These are phyloP conservation scores for Saccharum hybrid DNA, from an alignment of 202 grass and related monocot species.

Conservation along the genomic window DNA sequence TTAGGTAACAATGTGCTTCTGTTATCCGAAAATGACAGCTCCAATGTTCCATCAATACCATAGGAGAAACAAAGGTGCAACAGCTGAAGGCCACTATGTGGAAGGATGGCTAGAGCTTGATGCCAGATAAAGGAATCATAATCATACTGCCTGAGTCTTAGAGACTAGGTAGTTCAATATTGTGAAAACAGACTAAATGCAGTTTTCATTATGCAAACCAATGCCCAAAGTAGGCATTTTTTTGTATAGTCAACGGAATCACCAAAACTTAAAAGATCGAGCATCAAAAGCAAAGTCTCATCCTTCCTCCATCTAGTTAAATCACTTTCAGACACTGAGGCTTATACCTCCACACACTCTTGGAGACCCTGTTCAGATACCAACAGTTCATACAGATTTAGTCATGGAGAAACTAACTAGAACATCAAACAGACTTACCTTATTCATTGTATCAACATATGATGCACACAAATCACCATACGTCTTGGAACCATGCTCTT, in stretches of 20 bases:
- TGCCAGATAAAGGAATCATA: constrained; percentile 21
- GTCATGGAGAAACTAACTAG: constrained; percentile 30
- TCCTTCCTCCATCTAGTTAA: constrained; percentile 24
- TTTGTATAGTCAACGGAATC: constrained; percentile 12
- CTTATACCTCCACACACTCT: neutral
- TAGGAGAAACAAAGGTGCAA: neutral
- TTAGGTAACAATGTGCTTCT: neutral
- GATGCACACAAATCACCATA: constrained; percentile 61
- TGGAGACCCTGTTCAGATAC: constrained; percentile 11
- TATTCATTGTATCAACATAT: constrained; percentile 86
- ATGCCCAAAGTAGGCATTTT: constrained; percentile 10
- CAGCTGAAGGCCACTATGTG: neutral
- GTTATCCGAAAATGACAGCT: neutral
- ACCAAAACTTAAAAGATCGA: constrained; percentile 6
- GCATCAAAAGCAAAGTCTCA: constrained; percentile 31
- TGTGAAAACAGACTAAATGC: neutral
- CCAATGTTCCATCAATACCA: constrained; percentile 24
- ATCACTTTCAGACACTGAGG: neutral
- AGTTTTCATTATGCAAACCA: constrained; percentile 20
- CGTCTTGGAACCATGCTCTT: constrained; percentile 69
- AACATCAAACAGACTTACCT: constrained; percentile 53
- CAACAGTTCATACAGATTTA: constrained; percentile 22
- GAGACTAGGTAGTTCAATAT: neutral
- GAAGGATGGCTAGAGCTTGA: neutral
- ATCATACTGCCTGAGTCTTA: neutral